A percentile compares a stretch with the other conserved stretches of the same genome.
These are phyloP conservation scores for Xylaria intraflava DNA, from an alignment of 495 filamentous ascomycete genomes.

Conservation along the genomic window DNA sequence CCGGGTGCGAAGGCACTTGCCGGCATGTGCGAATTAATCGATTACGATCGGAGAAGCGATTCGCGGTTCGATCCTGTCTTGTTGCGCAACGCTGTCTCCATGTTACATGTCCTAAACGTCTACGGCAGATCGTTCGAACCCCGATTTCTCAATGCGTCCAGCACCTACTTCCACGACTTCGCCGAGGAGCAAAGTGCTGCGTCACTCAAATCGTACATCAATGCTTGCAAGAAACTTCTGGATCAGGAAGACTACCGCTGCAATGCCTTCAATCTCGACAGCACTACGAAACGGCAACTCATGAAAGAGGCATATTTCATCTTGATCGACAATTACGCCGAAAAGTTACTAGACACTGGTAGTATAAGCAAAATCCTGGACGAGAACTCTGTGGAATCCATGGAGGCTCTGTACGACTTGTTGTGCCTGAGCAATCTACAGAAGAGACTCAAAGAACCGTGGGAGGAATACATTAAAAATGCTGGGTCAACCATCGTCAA, in stretches of 20 bases:
- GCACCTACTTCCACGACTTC: conserved; percentile 57
- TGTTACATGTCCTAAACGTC: conserved; percentile 73
- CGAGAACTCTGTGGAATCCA: conserved; percentile 54
- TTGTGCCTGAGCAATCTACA: conserved; percentile 60
- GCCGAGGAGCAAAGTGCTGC: conserved; percentile 51
- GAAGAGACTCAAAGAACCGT: conserved; percentile 58
- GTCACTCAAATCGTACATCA: conserved; percentile 64
- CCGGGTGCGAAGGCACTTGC: conserved; percentile 52
- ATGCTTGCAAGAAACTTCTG: conserved; percentile 58
- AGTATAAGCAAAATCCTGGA: conserved; percentile 64
- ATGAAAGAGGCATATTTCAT: conserved; percentile 61
- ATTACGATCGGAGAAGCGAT: conserved; percentile 57
- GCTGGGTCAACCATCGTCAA: conserved; percentile 74
- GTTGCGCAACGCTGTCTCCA: conserved; percentile 63
- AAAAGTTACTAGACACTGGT: conserved; percentile 52
- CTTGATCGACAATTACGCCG: conserved; percentile 56
- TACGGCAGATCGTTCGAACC: conserved; percentile 79
- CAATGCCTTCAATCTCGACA: conserved; percentile 70
- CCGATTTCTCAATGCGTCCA: conserved; percentile 58
- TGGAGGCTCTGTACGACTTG: conserved; percentile 71
- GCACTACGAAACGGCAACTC: conserved; percentile 69
- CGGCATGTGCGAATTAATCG: conserved; percentile 70
- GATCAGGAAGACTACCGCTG: conserved; percentile 64
- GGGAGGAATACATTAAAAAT: conserved; percentile 68
- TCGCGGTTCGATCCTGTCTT: conserved; percentile 45